A percentile compares a stretch with the other conserved stretches of the same genome.
Evolutionary conservation across 2,329 filamentous ascomycete genomes (phyloP).

Genomic region (Diaporthe aspalathi): DNA sequence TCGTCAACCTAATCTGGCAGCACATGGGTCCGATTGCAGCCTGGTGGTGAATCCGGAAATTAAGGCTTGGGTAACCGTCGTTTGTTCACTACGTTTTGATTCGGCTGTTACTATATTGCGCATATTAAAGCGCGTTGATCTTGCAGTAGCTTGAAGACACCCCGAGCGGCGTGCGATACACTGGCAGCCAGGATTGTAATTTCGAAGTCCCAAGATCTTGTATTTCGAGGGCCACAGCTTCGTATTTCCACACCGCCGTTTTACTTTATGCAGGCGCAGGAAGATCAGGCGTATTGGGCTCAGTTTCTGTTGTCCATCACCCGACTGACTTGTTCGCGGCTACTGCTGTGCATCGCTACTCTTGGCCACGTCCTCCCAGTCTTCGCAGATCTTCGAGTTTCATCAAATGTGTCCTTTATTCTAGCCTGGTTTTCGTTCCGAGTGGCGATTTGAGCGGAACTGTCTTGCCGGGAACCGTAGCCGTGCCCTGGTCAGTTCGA

Average conservation of each 20-base stretch:
- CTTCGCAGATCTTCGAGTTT: conserved; percentile 60
- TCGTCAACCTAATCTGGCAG: no score
- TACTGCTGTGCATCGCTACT: conserved; percentile 55
- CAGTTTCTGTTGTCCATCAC: no score
- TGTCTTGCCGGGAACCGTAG: conserved; percentile 44
- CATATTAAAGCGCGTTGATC: no score
- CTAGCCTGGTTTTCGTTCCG: conserved; percentile 63
- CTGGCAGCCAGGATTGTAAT: background rate
- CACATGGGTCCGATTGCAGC: no score
- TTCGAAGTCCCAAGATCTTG: background rate
- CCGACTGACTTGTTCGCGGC: background rate
- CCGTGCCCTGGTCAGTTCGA: conserved; percentile 63
- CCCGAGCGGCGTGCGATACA: background rate
- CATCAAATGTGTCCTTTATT: conserved; percentile 63
- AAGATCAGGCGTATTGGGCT: background rate
- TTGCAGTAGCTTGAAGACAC: no score
- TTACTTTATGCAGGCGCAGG: background rate
- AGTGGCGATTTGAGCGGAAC: conserved; percentile 62
- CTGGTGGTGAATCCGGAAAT: no score
- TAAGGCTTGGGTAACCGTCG: no score
- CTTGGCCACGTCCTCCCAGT: conserved; percentile 61
- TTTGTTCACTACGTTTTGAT: no score
- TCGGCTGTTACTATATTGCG: no score
- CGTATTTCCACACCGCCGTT: background rate
- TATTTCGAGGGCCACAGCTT: background rate